Conservation (phyloP, 2,329 filamentous ascomycete species). For the Diaporthe nobilis region DNA sequence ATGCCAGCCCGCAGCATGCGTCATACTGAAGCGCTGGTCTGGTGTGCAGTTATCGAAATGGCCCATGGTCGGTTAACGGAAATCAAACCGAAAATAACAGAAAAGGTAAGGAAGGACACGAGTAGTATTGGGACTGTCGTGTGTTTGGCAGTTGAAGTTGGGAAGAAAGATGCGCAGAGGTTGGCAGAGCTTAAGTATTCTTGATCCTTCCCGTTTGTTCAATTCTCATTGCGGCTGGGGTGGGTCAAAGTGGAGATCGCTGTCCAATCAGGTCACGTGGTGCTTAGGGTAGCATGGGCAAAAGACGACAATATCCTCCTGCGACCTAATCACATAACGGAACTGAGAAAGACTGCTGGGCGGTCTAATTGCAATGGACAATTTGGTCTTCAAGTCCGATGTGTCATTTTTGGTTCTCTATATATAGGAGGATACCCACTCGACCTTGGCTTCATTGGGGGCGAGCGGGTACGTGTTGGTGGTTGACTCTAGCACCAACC, state of each 20-base stretch:
- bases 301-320: constrained; percentile 11
- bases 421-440: no score
- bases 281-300: constrained; percentile 13
- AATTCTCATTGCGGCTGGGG: constrained; percentile 3
- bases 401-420: no score
- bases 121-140: neutral
- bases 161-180: constrained; percentile 1
- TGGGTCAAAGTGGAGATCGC: constrained; percentile 11
- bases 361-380: no score
- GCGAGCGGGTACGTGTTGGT: no score
- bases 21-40: neutral
- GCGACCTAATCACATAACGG: no score
- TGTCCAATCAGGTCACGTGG: constrained; percentile 7
- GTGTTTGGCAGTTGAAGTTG: neutral
- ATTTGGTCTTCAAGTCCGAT: no score
- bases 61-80: neutral
- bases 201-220: neutral
- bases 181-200: constrained; percentile 1
- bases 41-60: neutral
- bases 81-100: neutral
- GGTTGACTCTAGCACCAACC: no score
- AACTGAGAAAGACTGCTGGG: no score
- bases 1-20: neutral
- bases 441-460: no score
- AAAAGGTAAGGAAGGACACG: neutral